Evolutionary conservation across 2,329 filamentous ascomycete genomes (phyloP), one percentile per base, ranked within the genome.

Genomic region (Diaporthe humulicola): DNA sequence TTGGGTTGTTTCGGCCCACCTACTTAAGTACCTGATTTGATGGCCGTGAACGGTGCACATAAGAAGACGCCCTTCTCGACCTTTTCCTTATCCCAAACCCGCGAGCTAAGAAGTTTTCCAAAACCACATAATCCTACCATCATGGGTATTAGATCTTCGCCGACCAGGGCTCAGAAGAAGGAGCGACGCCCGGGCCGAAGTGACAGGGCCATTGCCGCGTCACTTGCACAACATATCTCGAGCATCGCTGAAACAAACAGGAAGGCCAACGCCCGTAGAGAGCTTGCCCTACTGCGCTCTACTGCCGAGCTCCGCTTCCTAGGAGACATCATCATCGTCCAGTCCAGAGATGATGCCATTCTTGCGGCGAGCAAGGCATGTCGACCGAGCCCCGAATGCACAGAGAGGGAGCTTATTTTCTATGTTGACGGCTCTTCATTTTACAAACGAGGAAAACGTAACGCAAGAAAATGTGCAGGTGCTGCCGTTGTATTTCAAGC

Each of bases 391-490:
- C 8, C 38, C 25, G 14, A 42, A 28, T 22, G 4, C n/a, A 25
- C 14, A 28, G 36, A 61, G n/a, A 12, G 28, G 4, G n/a, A 28
- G 2, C 15, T 40, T 1, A 2, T 40, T 42, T 61, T 61, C n/a
- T 61, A 61, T 30, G 58, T 61, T n/a, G 58, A 61, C 8, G 58
- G 58, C 58, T 61, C 58, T 25, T 42, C 38, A 42, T 28, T 42
- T 14, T 25, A 42, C 36, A 42, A 61, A 42, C 17, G n/a, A 61
- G 36, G 58, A 2, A 61, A 61, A 15, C n/a, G 25, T 3, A 42
- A 61, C 9, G 38, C 58, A 12, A 61, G 15, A 42, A 30, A 8
- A 7, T 61, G 38, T 6, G 14, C 58, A 42, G 58, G 58, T 61
- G 58, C 58, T 61, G 58, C 36, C 58, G 58, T 42, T 28, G 58